Conservation (phyloP, 139 green algal species). For the Coelastrella sp. region DNA sequence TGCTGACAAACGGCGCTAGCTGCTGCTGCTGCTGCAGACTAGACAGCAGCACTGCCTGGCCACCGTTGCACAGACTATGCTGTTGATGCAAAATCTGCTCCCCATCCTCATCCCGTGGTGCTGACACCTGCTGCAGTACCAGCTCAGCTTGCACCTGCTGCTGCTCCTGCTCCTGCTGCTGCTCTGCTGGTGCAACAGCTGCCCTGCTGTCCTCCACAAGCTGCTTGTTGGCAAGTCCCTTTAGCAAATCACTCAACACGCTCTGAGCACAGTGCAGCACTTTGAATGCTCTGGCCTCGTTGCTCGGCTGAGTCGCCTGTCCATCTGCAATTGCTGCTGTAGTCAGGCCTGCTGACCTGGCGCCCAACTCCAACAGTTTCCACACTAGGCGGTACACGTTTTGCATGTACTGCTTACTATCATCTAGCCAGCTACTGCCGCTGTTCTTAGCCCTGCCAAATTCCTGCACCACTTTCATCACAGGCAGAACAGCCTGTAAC, state of each 20-base stretch:
- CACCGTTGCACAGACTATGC: too few relatives aligned
- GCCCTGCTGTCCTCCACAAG: conserved; percentile 25
- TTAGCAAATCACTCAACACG: not conserved
- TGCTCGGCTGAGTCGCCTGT: not conserved
- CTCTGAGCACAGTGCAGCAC: not conserved
- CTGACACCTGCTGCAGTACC: not conserved
- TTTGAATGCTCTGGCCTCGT: not conserved
- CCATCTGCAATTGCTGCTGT: not conserved
- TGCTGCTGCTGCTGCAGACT: not conserved
- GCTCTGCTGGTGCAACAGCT: not conserved
- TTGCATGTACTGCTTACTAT: conserved; percentile 3
- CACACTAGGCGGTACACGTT: not conserved
- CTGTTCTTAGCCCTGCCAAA: not conserved
- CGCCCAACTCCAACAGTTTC: not conserved
- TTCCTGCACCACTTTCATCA: not conserved
- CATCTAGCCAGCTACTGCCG: not conserved
- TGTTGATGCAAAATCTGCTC: too few relatives aligned
- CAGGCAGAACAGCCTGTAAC: not conserved
- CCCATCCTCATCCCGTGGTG: too few relatives aligned
- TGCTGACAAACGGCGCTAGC: not conserved
- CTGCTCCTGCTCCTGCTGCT: conserved; percentile 7
- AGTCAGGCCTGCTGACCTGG: conserved; percentile 23
- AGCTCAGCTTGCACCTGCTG: not conserved
- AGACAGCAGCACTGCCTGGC: too few relatives aligned
- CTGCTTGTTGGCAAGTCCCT: not conserved